These are phyloP conservation scores for Pseudoscleropodium purum DNA, from an alignment of 225 moss, liverwort and hornwort genomes.

Conservation along the genomic window DNA sequence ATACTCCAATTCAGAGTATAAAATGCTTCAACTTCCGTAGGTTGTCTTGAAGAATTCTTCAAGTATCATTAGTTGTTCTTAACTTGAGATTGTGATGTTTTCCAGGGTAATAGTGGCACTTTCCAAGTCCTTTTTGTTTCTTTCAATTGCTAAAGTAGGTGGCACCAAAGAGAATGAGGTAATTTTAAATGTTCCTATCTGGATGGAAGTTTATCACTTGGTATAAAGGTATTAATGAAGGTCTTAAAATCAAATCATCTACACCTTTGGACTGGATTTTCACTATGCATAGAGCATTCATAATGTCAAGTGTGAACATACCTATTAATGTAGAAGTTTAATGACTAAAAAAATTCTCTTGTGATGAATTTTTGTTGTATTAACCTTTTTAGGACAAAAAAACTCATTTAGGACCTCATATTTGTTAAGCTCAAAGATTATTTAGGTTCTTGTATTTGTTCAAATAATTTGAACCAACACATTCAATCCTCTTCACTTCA, in stretches of 20 bases:
- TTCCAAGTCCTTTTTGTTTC: background rate
- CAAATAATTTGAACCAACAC: background rate
- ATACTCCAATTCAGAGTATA: background rate
- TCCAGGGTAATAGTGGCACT: rapidly evolving
- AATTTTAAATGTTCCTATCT: rapidly evolving
- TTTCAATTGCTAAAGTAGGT: rapidly evolving
- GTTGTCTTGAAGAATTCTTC: rapidly evolving
- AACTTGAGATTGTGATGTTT: background rate
- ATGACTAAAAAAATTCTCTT: background rate
- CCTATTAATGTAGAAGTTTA: rapidly evolving
- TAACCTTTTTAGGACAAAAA: rapidly evolving
- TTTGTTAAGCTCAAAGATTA: background rate
- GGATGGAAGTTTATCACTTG: background rate
- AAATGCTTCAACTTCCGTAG: background rate
- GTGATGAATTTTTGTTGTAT: background rate
- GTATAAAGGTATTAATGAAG: too few relatives aligned
- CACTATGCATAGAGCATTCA: too few relatives aligned
- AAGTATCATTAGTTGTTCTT: background rate
- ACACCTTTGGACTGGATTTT: background rate
- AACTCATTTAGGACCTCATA: rapidly evolving
- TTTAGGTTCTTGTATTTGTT: rapidly evolving
- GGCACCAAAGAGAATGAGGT: rapidly evolving
- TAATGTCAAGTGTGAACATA: rapidly evolving
- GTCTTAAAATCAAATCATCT: too few relatives aligned
- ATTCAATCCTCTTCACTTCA: rapidly evolving